Evolutionary conservation across 1,284 basidiomycete species (phyloP).

Genomic region (Puccinia novopanici): DNA sequence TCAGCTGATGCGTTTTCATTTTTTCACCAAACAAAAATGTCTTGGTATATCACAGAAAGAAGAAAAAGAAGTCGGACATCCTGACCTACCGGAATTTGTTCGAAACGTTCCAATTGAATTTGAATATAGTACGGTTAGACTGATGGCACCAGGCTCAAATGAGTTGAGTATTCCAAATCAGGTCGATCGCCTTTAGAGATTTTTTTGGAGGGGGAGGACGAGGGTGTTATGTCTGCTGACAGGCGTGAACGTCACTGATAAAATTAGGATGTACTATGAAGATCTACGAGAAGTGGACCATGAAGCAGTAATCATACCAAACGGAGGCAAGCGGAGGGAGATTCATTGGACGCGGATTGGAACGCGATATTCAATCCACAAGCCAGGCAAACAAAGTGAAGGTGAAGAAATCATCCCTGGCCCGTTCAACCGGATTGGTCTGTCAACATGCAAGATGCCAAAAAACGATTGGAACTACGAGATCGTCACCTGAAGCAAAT

Average conservation of each 20-base stretch:
- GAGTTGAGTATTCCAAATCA: constrained; percentile 27
- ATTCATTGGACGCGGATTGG: constrained; percentile 48
- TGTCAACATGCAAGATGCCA: constrained; percentile 29
- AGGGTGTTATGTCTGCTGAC: neutral
- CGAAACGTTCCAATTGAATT: constrained; percentile 42
- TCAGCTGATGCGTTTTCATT: neutral
- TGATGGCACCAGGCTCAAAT: constrained; percentile 48
- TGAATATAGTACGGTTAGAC: constrained; percentile 46
- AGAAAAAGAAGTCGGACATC: constrained; percentile 36
- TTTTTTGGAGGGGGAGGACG: neutral
- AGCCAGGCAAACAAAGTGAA: constrained; percentile 20
- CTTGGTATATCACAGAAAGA: constrained; percentile 27
- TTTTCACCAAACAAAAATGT: neutral
- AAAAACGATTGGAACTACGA: constrained; percentile 20
- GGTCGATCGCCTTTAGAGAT: neutral
- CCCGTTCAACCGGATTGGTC: constrained; percentile 31
- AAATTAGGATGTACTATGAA: constrained; percentile 48
- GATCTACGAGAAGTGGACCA: constrained; percentile 43
- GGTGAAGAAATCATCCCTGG: constrained; percentile 48
- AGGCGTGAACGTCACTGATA: neutral
- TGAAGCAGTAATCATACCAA: constrained; percentile 40
- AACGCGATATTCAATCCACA: constrained; percentile 36
- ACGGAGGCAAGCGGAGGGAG: constrained; percentile 33
- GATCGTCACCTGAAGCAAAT: constrained; percentile 17
- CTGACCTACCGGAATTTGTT: constrained; percentile 29